Percentiles rank a stretch among this genome's conserved stretches.
Conservation (phyloP, 1,284 basidiomycete genomes). For the Malassezia cuniculi region DNA sequence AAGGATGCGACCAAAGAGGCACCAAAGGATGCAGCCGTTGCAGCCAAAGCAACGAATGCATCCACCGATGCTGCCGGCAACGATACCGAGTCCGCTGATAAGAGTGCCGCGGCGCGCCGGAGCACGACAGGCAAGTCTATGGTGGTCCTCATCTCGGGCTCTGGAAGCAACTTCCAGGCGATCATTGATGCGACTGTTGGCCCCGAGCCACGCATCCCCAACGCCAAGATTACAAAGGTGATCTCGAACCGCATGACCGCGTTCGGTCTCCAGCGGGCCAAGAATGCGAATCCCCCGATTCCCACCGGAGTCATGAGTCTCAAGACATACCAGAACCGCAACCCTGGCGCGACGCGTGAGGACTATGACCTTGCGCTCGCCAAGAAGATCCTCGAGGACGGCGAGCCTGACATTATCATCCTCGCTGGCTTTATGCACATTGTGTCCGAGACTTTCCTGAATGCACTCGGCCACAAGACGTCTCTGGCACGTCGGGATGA, state of each 20-base stretch:
- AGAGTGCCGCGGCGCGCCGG: conserved; percentile 15
- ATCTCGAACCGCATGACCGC: conserved; percentile 86
- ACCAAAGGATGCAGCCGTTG: background rate
- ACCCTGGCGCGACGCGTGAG: conserved; percentile 57
- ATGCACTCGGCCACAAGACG: conserved; percentile 30
- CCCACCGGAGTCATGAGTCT: conserved; percentile 71
- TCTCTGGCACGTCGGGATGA: conserved; percentile 16
- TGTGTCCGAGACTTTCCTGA: conserved; percentile 52
- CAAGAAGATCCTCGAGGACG: conserved; percentile 52
- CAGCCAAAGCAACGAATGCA: conserved; percentile 4
- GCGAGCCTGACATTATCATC: conserved; percentile 60
- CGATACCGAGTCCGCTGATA: background rate
- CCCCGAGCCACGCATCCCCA: conserved; percentile 47
- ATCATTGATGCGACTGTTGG: conserved; percentile 71
- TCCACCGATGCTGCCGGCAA: conserved; percentile 1
- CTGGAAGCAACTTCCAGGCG: conserved; percentile 79
- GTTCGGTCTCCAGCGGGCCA: conserved; percentile 73
- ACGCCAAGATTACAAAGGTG: conserved; percentile 64
- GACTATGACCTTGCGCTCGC: conserved; percentile 82
- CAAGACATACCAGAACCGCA: conserved; percentile 67
- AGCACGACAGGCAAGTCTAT: conserved; percentile 31
- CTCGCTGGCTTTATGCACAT: conserved; percentile 98
- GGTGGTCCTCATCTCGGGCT: conserved; percentile 41
- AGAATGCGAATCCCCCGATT: conserved; percentile 56
- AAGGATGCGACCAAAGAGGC: background rate